These are phyloP conservation scores for Naegleria gruberi DNA, from an alignment of 208 protist genomes.

Conservation along the genomic window DNA sequence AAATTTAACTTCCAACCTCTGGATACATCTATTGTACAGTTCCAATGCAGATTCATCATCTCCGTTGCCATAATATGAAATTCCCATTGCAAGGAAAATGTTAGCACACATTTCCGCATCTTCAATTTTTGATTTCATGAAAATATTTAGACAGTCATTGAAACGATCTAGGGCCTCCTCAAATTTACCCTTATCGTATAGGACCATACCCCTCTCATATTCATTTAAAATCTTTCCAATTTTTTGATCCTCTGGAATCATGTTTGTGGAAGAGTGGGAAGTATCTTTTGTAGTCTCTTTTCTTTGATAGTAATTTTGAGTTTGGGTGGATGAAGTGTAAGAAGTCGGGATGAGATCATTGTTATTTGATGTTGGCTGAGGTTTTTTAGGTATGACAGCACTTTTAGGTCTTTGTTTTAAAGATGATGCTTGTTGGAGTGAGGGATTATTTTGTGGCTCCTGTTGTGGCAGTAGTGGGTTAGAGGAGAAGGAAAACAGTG, in stretches of 20 bases:
- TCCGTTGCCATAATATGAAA: background rate
- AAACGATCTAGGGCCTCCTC: background rate
- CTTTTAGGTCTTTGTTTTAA: too few species aligned
- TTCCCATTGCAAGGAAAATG: slow-evolving; percentile 1
- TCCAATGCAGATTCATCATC: background rate
- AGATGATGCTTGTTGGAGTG: too few species aligned
- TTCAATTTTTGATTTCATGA: background rate
- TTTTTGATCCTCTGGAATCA: background rate
- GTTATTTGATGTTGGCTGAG: too few species aligned
- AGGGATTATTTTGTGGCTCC: too few species aligned
- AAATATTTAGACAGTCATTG: background rate
- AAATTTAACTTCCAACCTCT: slow-evolving; percentile 5
- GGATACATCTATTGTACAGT: background rate
- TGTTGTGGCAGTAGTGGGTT: too few species aligned
- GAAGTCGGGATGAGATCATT: too few species aligned
- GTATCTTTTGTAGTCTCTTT: too few species aligned
- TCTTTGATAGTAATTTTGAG: too few species aligned
- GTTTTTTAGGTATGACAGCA: too few species aligned
- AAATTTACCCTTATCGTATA: background rate
- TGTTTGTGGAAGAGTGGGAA: too few species aligned
- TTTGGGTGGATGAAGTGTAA: too few species aligned
- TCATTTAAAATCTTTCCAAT: background rate
- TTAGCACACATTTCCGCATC: slow-evolving; percentile 6
- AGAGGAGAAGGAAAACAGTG: too few species aligned
- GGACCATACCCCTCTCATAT: background rate